phyloP scores from a whole-genome alignment of 441 rosid species.

The Erodium trifolium region DNA sequence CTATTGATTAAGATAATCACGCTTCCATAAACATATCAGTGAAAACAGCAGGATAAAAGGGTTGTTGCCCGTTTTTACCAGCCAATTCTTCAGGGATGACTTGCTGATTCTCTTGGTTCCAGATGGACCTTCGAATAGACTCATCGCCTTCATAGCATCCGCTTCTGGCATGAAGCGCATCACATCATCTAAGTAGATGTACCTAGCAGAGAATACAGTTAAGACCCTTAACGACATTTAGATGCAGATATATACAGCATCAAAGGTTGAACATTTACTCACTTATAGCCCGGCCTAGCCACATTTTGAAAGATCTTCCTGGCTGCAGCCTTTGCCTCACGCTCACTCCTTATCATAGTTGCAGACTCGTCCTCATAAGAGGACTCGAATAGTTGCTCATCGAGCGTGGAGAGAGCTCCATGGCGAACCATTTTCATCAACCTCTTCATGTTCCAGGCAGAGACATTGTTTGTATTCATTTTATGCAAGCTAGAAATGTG shows the following conservation, averaged over 20 bases:
- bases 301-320: slow-evolving; percentile 65
- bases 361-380: slow-evolving; percentile 50
- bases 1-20: too few species aligned
- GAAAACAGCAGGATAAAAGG: background rate
- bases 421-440: slow-evolving; percentile 43
- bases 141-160: slow-evolving; percentile 59
- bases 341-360: slow-evolving; percentile 51
- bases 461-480: slow-evolving; percentile 46
- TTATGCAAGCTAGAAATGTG: slow-evolving; percentile 47
- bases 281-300: slow-evolving; percentile 53
- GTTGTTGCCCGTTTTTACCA: slow-evolving; percentile 36
- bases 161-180: slow-evolving; percentile 69
- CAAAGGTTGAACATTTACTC: slow-evolving; percentile 7
- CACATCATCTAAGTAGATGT: slow-evolving; percentile 55
- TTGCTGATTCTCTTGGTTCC: slow-evolving; percentile 55
- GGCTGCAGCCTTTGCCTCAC: slow-evolving; percentile 72
- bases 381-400: slow-evolving; percentile 42
- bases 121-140: slow-evolving; percentile 55
- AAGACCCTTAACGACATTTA: background rate
- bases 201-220: slow-evolving; percentile 25
- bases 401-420: slow-evolving; percentile 45
- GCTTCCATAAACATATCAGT: too few species aligned
- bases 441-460: slow-evolving; percentile 69
- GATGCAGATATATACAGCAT: too few species aligned
- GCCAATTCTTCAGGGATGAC: slow-evolving; percentile 63